phyloP scores from a whole-genome alignment of 306 rosid species.

The Cicer bijugum region DNA sequence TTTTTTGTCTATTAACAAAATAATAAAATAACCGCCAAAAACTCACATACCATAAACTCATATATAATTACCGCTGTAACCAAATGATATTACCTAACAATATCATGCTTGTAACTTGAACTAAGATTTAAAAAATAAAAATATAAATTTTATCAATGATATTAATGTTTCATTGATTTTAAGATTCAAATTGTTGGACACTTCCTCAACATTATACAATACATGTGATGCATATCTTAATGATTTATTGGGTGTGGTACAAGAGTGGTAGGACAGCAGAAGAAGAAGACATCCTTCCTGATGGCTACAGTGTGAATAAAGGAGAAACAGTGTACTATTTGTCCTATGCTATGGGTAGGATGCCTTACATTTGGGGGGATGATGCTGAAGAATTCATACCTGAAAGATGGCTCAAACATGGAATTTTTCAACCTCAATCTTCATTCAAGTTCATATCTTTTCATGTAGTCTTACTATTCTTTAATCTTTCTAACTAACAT shows the following conservation, averaged over 20 bases:
- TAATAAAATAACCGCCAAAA: too few relatives aligned
- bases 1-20: too few relatives aligned
- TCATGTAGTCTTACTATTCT: constrained; percentile 48
- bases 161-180: too few relatives aligned
- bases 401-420: constrained; percentile 77
- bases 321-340: constrained; percentile 70
- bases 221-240: neutral
- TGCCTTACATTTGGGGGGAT: constrained; percentile 76
- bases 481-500: too few relatives aligned
- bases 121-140: too few relatives aligned
- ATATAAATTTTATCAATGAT: too few relatives aligned
- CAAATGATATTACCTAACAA: too few relatives aligned
- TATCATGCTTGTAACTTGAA: too few relatives aligned
- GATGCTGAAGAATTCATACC: constrained; percentile 70
- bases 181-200: too few relatives aligned
- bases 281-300: constrained; percentile 67
- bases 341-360: constrained; percentile 79
- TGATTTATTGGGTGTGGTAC: neutral
- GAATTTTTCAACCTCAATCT: constrained; percentile 64
- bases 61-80: too few relatives aligned
- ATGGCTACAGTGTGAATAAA: constrained; percentile 61
- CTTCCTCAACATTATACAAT: too few relatives aligned
- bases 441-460: constrained; percentile 80
- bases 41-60: too few relatives aligned
- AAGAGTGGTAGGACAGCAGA: constrained; percentile 71